Percentiles rank a stretch among this genome's conserved stretches.
Conservation (phyloP, 2,329 filamentous ascomycete species). For the Venturia aucupariae region DNA sequence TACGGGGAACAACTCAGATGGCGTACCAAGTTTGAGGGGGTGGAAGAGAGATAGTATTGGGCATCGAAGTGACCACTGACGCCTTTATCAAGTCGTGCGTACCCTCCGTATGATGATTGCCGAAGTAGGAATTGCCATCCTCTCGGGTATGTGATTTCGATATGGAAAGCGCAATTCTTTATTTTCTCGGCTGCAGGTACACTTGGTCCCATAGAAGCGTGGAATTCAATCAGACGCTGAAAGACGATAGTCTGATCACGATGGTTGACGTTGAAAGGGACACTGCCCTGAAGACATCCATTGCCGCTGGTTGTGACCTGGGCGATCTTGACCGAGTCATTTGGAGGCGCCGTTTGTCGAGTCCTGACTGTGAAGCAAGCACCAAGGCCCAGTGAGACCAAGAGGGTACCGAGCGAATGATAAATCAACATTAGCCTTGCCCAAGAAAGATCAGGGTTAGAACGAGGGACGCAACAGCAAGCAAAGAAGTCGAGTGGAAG, state of each 20-base stretch:
- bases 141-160: background rate
- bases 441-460: background rate
- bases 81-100: background rate
- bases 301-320: background rate
- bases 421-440: background rate
- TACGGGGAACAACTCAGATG: background rate
- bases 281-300: background rate
- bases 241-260: background rate
- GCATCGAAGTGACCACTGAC: background rate
- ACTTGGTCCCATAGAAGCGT: background rate
- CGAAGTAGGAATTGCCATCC: slow-evolving; percentile 2
- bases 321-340: background rate
- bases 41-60: slow-evolving; percentile 2
- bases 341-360: background rate
- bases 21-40: background rate
- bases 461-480: too few relatives aligned
- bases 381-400: background rate
- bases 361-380: background rate
- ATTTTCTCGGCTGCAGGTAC: background rate
- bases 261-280: background rate
- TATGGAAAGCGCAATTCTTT: background rate
- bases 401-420: background rate
- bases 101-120: background rate
- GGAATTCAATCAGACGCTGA: background rate
- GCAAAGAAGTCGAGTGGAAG: too few relatives aligned